Evolutionary conservation across 306 rosid genomes (phyloP).

Genomic region (Carpinus fangiana): DNA sequence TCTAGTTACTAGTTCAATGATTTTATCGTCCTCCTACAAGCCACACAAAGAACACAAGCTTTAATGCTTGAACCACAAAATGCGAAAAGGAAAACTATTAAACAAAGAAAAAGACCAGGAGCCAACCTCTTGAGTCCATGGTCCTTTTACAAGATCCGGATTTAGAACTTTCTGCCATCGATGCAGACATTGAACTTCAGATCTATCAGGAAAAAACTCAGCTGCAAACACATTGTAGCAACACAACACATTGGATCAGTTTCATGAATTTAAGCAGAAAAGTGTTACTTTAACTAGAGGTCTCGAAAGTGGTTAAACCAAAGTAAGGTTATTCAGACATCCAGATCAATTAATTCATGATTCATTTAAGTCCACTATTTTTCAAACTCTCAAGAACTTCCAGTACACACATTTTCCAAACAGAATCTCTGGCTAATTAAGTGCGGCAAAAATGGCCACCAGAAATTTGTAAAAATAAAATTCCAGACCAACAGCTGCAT

Average conservation of each 20-base stretch:
- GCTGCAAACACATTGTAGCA: slow-evolving; percentile 58
- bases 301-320: not conserved
- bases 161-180: slow-evolving; percentile 99
- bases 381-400: not conserved
- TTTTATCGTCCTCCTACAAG: slow-evolving; percentile 89
- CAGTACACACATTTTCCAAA: not conserved
- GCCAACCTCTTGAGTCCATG: slow-evolving; percentile 93
- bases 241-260: slow-evolving; percentile 37
- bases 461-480: slow-evolving; percentile 6
- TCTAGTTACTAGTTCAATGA: slow-evolving; percentile 69
- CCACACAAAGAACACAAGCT: slow-evolving; percentile 23
- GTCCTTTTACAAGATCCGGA: slow-evolving; percentile 98
- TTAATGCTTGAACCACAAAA: slow-evolving; percentile 28
- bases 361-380: not conserved
- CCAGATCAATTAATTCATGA: not conserved
- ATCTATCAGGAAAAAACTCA: slow-evolving; percentile 81
- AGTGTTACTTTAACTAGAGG: not conserved
- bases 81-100: slow-evolving; percentile 1
- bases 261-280: slow-evolving; percentile 26
- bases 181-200: slow-evolving; percentile 98
- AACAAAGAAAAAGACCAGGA: slow-evolving; percentile 17
- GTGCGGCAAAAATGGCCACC: slow-evolving; percentile 19
- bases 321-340: not conserved
- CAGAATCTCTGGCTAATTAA: slow-evolving; percentile 4
- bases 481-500: not conserved